phyloP scores from a whole-genome alignment of 805 yeast species.

The Metschnikowia baotianmanensis region DNA sequence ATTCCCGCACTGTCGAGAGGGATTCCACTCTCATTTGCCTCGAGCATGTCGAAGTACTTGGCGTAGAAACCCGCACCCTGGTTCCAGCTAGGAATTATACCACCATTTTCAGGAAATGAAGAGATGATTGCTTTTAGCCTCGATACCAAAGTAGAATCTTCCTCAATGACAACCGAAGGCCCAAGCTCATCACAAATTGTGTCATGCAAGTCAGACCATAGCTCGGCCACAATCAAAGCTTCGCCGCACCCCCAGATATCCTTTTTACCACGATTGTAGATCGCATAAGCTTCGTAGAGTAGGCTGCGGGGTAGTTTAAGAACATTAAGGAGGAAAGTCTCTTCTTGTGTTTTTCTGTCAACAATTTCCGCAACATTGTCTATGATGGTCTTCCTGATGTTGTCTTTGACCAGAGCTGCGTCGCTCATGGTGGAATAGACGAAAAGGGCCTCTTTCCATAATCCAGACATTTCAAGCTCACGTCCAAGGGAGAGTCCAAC shows the following conservation, averaged over 20 bases:
- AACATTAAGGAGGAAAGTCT: conserved; percentile 35
- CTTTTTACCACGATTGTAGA: conserved; percentile 46
- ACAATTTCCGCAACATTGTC: conserved; percentile 32
- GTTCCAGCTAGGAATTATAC: conserved; percentile 47
- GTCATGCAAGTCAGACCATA: conserved; percentile 62
- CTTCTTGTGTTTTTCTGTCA: conserved; percentile 20
- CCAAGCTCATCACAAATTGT: conserved; percentile 60
- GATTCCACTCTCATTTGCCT: conserved; percentile 17
- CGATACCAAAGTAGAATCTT: conserved; percentile 31
- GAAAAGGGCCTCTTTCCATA: conserved; percentile 60
- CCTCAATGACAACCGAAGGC: conserved; percentile 64
- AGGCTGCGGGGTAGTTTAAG: conserved; percentile 49
- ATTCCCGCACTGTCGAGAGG: conserved; percentile 48
- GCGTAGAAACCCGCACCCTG: conserved; percentile 59
- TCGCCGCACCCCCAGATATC: conserved; percentile 59
- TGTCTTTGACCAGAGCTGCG: conserved; percentile 43
- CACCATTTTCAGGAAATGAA: conserved; percentile 42
- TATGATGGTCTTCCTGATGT: conserved; percentile 39
- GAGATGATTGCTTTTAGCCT: conserved; percentile 39
- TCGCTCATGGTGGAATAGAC: conserved; percentile 56
- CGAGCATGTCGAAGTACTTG: conserved; percentile 41
- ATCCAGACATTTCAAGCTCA: conserved; percentile 43
- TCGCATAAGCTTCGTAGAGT: conserved; percentile 60
- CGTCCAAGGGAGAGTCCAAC: conserved; percentile 44
- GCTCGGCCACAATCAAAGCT: conserved; percentile 58